Evolutionary conservation across 2,329 filamentous ascomycete species (phyloP), one percentile per base, ranked within the genome.

Genomic region (Phialophora macrospora): DNA sequence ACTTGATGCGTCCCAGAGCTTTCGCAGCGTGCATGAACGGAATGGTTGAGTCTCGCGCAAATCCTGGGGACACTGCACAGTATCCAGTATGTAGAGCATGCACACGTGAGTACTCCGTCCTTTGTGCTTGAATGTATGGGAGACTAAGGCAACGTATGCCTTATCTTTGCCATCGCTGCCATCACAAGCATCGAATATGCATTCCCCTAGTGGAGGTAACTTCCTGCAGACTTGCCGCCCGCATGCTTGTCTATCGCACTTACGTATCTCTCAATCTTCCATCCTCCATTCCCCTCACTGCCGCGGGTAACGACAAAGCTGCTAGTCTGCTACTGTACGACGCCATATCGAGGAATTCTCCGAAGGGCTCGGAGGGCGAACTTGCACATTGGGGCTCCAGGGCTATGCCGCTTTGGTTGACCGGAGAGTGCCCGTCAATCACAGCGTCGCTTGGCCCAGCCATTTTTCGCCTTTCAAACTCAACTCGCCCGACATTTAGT

Each of bases 371-470:
- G 41, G 56, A 59, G 56, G 28, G 20, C 22, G 32, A 51, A 51
- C 24, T 11, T 12, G 20, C 24, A 26, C 56, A 49, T 26, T 48
- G 46, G 55, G 9, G 34, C 22, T 9, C 17, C 34, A n/a, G 4
- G 4, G 41, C 56, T 59, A 49, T 44, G 30, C 56, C 46, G 17
- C 17, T 59, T 59, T 49, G 17, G 56, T 20, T 22, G 59, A 14
- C 55, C 60, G 64, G 55, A 9, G 28, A 60, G 22, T 63, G 54
- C 60, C 64, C 64, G 58, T 66, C 60, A 66, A 66, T 63, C 55
- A 66, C 17, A 30, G 17, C 41, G n/a, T 22, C 5, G 30, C 51
- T 63, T 60, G 64, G 44, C 55, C 8, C 34, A 46, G 63, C 51
- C 57, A 51, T 54, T 51, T 54, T 57, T 56, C 52, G 54, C 52